Conservation (phyloP, 2,329 filamentous ascomycete genomes). For the Mycosphaerella arachidis region DNA sequence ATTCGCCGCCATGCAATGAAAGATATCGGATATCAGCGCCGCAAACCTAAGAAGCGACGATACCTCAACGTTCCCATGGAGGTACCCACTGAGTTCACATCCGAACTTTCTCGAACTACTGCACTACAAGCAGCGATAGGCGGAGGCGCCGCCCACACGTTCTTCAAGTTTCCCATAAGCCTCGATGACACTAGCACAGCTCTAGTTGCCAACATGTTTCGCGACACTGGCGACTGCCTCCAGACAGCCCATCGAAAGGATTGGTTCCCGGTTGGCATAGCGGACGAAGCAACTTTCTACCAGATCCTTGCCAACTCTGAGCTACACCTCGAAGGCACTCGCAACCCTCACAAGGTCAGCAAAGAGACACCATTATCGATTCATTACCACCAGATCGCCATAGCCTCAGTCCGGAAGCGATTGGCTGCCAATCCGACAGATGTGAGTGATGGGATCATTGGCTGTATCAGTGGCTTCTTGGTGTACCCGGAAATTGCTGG, state of each 20-base stretch:
- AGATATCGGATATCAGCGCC: slow-evolving; percentile 7
- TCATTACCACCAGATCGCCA: slow-evolving; percentile 6
- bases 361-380: slow-evolving; percentile 2
- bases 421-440: not conserved
- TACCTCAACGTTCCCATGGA: slow-evolving; percentile 2
- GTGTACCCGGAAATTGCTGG: slow-evolving; percentile 6
- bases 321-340: slow-evolving; percentile 3
- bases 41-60: slow-evolving; percentile 9
- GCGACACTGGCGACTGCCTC: slow-evolving; percentile 1
- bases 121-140: slow-evolving; percentile 5
- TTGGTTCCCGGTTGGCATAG: slow-evolving; percentile 4
- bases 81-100: not conserved
- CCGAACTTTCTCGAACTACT: not conserved
- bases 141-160: slow-evolving; percentile 3
- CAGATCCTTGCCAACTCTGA: slow-evolving; percentile 11
- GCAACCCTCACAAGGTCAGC: not conserved
- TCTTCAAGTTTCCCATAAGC: slow-evolving; percentile 4
- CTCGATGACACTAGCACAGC: slow-evolving; percentile 5
- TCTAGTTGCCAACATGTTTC: slow-evolving; percentile 5
- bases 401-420: not conserved
- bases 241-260: not conserved
- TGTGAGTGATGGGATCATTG: slow-evolving; percentile 3
- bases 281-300: slow-evolving; percentile 5
- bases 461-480: slow-evolving; percentile 2
- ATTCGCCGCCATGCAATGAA: slow-evolving; percentile 13